These are phyloP conservation scores for Auricularia sp. DNA, from an alignment of 768 basidiomycete genomes.

Conservation along the genomic window DNA sequence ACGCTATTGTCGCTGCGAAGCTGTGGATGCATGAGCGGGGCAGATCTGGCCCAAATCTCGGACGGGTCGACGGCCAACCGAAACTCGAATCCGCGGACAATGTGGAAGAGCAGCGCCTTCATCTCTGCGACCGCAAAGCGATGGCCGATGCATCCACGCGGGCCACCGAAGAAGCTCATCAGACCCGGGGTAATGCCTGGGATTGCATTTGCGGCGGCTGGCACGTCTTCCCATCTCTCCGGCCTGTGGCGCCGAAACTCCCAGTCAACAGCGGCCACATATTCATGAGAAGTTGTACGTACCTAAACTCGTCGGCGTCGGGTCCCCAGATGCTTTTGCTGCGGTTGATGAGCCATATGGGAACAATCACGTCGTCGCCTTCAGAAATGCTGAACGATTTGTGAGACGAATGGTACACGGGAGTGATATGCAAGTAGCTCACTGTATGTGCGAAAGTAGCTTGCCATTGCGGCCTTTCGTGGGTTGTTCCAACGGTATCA, in stretches of 20 bases:
- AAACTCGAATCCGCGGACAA: neutral
- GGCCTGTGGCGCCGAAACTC: no score
- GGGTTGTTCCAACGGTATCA: slow-evolving; percentile 12
- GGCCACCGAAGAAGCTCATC: no score
- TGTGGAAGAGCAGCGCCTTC: neutral
- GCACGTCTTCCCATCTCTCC: no score
- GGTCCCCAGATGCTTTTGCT: slow-evolving; percentile 22
- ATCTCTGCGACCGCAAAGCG: neutral
- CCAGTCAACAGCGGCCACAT: no score
- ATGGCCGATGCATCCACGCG: no score
- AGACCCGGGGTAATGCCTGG: no score
- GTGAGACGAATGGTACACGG: slow-evolving; percentile 8
- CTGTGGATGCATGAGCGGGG: no score
- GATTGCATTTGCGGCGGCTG: no score
- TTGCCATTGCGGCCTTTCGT: slow-evolving; percentile 1
- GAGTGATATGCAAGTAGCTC: no score
- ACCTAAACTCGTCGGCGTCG: slow-evolving; percentile 24
- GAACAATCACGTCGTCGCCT: slow-evolving; percentile 18
- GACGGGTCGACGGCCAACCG: neutral
- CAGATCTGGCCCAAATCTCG: neutral
- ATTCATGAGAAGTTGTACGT: slow-evolving; percentile 2
- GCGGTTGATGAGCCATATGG: slow-evolving; percentile 20
- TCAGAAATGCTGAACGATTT: slow-evolving; percentile 1
- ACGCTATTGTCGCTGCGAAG: no score
- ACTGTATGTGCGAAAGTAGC: neutral